Conservation (phyloP, 768 basidiomycete genomes). For the Podaxis sp. region DNA sequence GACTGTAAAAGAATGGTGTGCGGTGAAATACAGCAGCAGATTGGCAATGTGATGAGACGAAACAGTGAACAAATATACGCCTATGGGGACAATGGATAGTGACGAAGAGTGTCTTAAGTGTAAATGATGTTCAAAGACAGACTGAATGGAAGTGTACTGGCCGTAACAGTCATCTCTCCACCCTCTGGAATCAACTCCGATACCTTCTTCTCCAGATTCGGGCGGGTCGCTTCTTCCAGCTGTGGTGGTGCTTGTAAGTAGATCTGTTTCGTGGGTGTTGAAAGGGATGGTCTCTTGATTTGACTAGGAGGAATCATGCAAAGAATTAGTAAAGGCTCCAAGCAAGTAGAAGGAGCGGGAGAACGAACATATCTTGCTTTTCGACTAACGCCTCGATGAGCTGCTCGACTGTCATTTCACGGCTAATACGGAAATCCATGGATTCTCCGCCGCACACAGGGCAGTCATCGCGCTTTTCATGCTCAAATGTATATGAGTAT, state of each 20-base stretch:
- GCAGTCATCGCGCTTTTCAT: constrained; percentile 89
- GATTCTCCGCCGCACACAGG: constrained; percentile 96
- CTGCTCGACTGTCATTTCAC: constrained; percentile 78
- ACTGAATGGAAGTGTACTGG: constrained; percentile 86
- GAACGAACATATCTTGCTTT: constrained; percentile 84
- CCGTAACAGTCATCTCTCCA: constrained; percentile 84
- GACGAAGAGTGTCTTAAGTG: constrained; percentile 20
- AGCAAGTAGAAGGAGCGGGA: background rate
- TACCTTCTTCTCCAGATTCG: constrained; percentile 86
- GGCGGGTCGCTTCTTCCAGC: constrained; percentile 85
- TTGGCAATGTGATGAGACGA: too few species aligned
- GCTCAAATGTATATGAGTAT: constrained; percentile 97
- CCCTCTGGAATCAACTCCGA: constrained; percentile 76
- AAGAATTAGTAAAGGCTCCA: background rate
- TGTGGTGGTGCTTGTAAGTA: constrained; percentile 95
- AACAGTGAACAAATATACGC: background rate
- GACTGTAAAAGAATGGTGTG: background rate
- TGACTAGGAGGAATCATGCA: constrained; percentile 53
- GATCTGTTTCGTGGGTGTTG: constrained; percentile 71
- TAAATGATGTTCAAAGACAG: constrained; percentile 68
- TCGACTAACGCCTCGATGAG: constrained; percentile 87
- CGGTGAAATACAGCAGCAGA: background rate
- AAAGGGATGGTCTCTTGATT: constrained; percentile 94
- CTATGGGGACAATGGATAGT: background rate
- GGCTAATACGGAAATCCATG: constrained; percentile 67